phyloP scores from a whole-genome alignment of 2,329 filamentous ascomycete genomes.

The Exophiala oligosperma region DNA sequence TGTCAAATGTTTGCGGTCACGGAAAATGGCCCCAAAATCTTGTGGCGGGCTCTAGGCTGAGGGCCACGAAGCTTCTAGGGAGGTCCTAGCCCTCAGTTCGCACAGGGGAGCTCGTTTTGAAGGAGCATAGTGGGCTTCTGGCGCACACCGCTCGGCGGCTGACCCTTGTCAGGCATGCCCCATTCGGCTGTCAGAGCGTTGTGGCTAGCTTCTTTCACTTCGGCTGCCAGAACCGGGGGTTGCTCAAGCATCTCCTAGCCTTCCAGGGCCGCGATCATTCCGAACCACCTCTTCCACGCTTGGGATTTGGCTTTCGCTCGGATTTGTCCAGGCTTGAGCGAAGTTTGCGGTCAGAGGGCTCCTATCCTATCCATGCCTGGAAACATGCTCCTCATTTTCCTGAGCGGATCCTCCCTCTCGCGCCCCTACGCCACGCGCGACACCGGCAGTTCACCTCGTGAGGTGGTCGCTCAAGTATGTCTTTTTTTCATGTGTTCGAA shows the following conservation, averaged over 20 bases:
- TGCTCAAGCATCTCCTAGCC: conserved; percentile 7
- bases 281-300: conserved; percentile 10
- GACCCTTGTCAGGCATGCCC: conserved; percentile 19
- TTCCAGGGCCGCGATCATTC: conserved; percentile 22
- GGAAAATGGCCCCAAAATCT: neutral
- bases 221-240: conserved; percentile 26
- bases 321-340: conserved; percentile 6
- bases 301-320: neutral
- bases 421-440: conserved; percentile 18
- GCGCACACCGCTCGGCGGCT: conserved; percentile 2
- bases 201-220: conserved; percentile 27
- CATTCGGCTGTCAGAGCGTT: conserved; percentile 25
- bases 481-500: conserved; percentile 1
- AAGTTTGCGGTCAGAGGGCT: neutral
- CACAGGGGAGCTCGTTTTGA: conserved; percentile 22
- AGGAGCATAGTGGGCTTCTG: conserved; percentile 6
- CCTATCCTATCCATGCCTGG: neutral
- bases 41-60: neutral
- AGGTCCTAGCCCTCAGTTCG: neutral
- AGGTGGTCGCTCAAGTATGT: neutral
- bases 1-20: neutral
- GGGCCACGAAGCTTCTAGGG: conserved; percentile 1
- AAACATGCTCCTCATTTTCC: conserved; percentile 1
- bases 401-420: conserved; percentile 11
- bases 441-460: conserved; percentile 18